A percentile compares a stretch with the other conserved stretches of the same genome.
phyloP scores from a whole-genome alignment of 1,139 yeast genomes.

The Pneumocystis jirovecii region DNA sequence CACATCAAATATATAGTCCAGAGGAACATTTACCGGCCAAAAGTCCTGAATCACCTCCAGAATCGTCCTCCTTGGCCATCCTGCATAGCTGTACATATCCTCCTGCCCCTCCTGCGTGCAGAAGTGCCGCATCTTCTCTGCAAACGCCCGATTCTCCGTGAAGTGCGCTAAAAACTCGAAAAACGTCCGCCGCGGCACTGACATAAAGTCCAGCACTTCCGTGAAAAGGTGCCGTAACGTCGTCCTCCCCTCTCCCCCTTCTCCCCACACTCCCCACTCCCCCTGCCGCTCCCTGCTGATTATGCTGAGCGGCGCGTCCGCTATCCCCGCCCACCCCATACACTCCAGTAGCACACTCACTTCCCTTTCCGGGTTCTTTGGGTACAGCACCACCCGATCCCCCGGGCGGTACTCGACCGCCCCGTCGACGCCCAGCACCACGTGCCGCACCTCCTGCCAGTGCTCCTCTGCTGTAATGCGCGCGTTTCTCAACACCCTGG shows the following conservation, averaged over 20 bases:
- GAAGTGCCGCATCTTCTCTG: constrained; percentile 62
- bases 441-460: constrained; percentile 72
- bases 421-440: constrained; percentile 3
- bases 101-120: constrained; percentile 47
- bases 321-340: constrained; percentile 61
- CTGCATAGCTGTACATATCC: constrained; percentile 75
- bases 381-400: constrained; percentile 64
- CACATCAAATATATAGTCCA: constrained; percentile 57
- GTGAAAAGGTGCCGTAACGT: constrained; percentile 62
- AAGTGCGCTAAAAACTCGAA: constrained; percentile 52
- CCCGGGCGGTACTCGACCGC: constrained; percentile 46
- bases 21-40: constrained; percentile 54
- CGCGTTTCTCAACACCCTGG: constrained; percentile 34
- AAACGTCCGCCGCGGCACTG: constrained; percentile 75
- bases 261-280: constrained; percentile 17
- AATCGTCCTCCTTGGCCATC: constrained; percentile 77
- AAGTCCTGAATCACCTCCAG: constrained; percentile 75
- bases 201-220: constrained; percentile 64
- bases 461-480: constrained; percentile 58
- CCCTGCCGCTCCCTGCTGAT: constrained; percentile 9
- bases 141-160: constrained; percentile 49
- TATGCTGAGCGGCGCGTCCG: constrained; percentile 36
- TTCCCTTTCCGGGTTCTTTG: constrained; percentile 47
- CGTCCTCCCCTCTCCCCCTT: too few species aligned
- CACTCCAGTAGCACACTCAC: constrained; percentile 51